Percentiles rank a stretch among this genome's conserved stretches.
phyloP scores from a whole-genome alignment of 805 yeast species.

The Yarrowia sp. region DNA sequence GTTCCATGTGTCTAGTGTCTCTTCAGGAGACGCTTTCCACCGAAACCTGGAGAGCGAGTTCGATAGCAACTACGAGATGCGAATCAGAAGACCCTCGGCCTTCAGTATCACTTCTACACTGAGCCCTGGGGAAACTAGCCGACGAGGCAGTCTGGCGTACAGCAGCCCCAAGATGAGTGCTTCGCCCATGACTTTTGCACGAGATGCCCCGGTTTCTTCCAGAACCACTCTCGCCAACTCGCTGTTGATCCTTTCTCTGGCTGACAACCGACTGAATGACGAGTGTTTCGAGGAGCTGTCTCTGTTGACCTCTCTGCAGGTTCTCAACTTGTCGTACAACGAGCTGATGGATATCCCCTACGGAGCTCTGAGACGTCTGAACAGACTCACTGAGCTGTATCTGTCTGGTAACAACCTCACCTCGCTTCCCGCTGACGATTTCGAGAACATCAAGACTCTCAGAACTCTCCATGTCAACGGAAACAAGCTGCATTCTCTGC shows the following conservation, averaged over 20 bases:
- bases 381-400: slow-evolving; percentile 66
- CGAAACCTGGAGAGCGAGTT: slow-evolving; percentile 33
- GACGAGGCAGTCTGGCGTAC: slow-evolving; percentile 28
- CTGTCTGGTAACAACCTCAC: slow-evolving; percentile 84
- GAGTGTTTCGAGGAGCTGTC: slow-evolving; percentile 74
- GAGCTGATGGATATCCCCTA: slow-evolving; percentile 80
- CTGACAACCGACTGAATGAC: slow-evolving; percentile 85
- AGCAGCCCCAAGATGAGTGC: slow-evolving; percentile 35
- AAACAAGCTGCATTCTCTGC: slow-evolving; percentile 83
- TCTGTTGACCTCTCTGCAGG: slow-evolving; percentile 61
- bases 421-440: slow-evolving; percentile 84
- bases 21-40: slow-evolving; percentile 43
- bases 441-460: slow-evolving; percentile 66
- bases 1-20: slow-evolving; percentile 46
- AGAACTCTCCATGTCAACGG: slow-evolving; percentile 74
- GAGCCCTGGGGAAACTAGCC: slow-evolving; percentile 30
- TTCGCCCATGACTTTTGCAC: slow-evolving; percentile 25
- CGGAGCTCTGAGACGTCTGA: slow-evolving; percentile 68
- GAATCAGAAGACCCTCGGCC: slow-evolving; percentile 38
- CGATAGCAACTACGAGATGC: slow-evolving; percentile 41
- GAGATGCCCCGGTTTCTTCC: slow-evolving; percentile 22
- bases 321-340: slow-evolving; percentile 82
- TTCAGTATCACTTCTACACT: slow-evolving; percentile 26
- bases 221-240: slow-evolving; percentile 54
- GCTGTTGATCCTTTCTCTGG: slow-evolving; percentile 65